Percentiles rank a stretch among this genome's conserved stretches.
Evolutionary conservation across 495 filamentous ascomycete species (phyloP).

Genomic region (Neurospora sp.): DNA sequence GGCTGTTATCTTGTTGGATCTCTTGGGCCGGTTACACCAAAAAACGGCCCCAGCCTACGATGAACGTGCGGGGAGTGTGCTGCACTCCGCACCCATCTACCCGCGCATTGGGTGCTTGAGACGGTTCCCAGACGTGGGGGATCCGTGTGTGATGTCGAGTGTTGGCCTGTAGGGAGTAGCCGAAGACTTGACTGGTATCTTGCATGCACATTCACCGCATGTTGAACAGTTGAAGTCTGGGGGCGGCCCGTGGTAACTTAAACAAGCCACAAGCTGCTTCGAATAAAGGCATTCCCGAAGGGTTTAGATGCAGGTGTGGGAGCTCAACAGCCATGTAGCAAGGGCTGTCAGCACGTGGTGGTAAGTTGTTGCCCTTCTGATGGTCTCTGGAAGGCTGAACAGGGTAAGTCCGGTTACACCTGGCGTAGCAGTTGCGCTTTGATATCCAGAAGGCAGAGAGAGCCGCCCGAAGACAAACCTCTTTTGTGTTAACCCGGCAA

Average conservation of each 20-base stretch:
- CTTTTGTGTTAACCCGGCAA: neutral
- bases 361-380: neutral
- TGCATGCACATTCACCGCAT: neutral
- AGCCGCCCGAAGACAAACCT: neutral
- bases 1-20: neutral
- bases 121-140: neutral
- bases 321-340: neutral
- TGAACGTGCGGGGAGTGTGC: neutral
- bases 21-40: neutral
- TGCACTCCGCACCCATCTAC: neutral
- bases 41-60: neutral
- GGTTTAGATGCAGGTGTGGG: neutral
- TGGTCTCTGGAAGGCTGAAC: neutral
- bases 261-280: neutral
- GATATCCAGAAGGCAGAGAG: neutral
- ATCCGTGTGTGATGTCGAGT: neutral
- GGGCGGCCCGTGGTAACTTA: neutral
- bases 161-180: neutral
- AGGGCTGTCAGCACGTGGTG: neutral
- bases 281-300: neutral
- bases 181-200: neutral
- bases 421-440: neutral
- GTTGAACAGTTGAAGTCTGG: neutral
- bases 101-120: neutral
- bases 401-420: neutral